Percentiles rank a stretch among this genome's conserved stretches.
phyloP scores from a whole-genome alignment of 2,329 filamentous ascomycete genomes.

The Fusarium continuum region DNA sequence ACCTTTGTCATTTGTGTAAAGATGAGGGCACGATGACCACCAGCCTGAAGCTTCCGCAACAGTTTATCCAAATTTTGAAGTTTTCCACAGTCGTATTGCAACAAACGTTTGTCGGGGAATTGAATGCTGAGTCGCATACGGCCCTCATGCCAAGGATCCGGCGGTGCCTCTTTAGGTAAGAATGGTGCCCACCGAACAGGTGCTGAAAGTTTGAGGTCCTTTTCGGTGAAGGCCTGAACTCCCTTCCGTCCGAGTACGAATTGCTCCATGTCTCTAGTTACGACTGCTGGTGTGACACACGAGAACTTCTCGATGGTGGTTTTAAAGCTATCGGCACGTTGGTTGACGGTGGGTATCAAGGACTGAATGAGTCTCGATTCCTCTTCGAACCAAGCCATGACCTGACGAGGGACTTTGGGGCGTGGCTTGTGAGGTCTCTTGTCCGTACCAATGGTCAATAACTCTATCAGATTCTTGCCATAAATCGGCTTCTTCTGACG shows the following conservation, averaged over 20 bases:
- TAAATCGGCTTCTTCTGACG: constrained; percentile 85
- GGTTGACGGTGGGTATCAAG: constrained; percentile 78
- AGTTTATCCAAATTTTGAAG: constrained; percentile 89
- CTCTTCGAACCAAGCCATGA: constrained; percentile 79
- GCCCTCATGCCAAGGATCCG: constrained; percentile 91
- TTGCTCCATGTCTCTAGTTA: constrained; percentile 78
- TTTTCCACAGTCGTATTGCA: constrained; percentile 98
- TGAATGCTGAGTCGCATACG: constrained; percentile 94
- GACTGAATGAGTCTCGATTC: constrained; percentile 70
- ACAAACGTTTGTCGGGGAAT: constrained; percentile 93
- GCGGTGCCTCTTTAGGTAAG: constrained; percentile 63
- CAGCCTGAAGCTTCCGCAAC: constrained; percentile 84
- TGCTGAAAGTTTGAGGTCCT: constrained; percentile 65
- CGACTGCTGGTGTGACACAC: constrained; percentile 88
- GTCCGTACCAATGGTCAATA: constrained; percentile 72
- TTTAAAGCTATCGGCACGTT: constrained; percentile 77
- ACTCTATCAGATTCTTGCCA: constrained; percentile 79
- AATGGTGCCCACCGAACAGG: constrained; percentile 65
- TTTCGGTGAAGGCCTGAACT: constrained; percentile 64
- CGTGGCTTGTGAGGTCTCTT: constrained; percentile 67
- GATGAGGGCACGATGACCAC: constrained; percentile 92
- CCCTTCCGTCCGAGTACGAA: constrained; percentile 71
- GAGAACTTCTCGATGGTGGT: constrained; percentile 85
- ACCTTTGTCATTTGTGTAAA: constrained; percentile 99
- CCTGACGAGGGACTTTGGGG: constrained; percentile 67